Base-by-base conservation (phyloP, 164 flowering plant genomes). In the Vitis amurensis region DNA sequence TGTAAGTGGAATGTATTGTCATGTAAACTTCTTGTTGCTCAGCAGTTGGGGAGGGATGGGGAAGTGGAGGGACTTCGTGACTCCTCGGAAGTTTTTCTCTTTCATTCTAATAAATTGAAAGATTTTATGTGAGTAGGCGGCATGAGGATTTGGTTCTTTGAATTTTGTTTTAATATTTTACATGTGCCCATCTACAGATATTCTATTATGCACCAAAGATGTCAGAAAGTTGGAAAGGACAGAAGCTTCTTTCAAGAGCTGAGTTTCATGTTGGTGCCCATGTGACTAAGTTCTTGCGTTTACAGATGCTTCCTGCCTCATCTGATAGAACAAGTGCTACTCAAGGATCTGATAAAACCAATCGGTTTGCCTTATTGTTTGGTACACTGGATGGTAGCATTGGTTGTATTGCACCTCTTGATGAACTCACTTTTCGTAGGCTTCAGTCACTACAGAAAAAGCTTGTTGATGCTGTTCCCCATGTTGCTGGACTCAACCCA, bases 221-320 rank as follows among this genome's bases (percentile, higher is more conserved):
- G 84, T 81, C 91, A 12, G 97, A 95, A 82, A 91, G 98, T 76
- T 93, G 99, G 99, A 96, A 93, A 85, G 98, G 99, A 63, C 98
- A 91, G 85, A 96, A 96, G 79, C 97, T 96, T 81, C 90, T 96
- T 37, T 82, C 96, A 13, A 84, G 95, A 79, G 98, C 99, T 5
- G 99, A 96, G 85, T 96, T 96, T 80, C 99, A 96, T 79, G 88
- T 91, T 52, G 97, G 98, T 64, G 81, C 97, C 59, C 98, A 90
- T 59, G 89, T 91, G 73, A 91, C 99, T 4, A 96, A 92, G 82
- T 91, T 96, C 81, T 64, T 96, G 81, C 83, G 98, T 72, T 70
- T 96, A 77, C 99, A 90, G 72, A 89, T 96, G 97, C 92, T 91
- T 69, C 85, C 98, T 8, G 75, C 91, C 57, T 68, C 86, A 59